Base-by-base conservation (phyloP, 2,329 filamentous ascomycete genomes). In the Rosellinia necatrix region DNA sequence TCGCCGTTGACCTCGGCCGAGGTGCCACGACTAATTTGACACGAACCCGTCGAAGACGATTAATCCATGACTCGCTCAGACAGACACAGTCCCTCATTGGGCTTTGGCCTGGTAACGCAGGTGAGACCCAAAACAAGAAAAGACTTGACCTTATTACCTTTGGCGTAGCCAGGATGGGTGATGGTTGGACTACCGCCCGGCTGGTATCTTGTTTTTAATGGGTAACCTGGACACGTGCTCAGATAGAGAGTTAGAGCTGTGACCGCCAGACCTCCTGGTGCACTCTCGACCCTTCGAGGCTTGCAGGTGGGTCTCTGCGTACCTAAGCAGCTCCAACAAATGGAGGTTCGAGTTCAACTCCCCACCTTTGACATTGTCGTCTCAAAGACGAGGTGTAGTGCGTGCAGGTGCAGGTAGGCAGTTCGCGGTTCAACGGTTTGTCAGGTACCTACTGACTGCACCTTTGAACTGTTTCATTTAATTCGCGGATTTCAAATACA, bases 141-240 rank as follows among this genome's bases (percentile, higher is more conserved):
- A 35, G n/a, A n/a, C n/a, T 35, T n/a, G 24, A 35, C 38, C 22
- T 21, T 15, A 22, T 30, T n/a, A 49, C n/a, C 21, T 34, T 35
- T 32, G 44, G 44, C 55, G 40, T 47, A 56, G 53, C 47, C 53
- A 41, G 52, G 40, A 25, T 27, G 8, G n/a, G n/a, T n/a, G n/a
- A n/a, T n/a, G 5, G 21, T 47, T 35, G 22, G 41, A 41, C 29
- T 34, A 12, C 17, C 21, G n/a, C n/a, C n/a, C 46, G 29, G 30
- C 51, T 58, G 56, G 56, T 58, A 58, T 25, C 13, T 37, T 50
- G 12, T 38, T 46, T 21, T 34, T 24, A 35, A 32, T 46, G 12
- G 22, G 22, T 17, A 27, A 24, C 53, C 35, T 35, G 37, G 37
- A 42, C 42, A 30, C 52, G 53, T 29, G 54, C 54, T 43, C 53